Base-by-base conservation (phyloP, 1,284 basidiomycete species). In the Coniferiporia sulphurascens region DNA sequence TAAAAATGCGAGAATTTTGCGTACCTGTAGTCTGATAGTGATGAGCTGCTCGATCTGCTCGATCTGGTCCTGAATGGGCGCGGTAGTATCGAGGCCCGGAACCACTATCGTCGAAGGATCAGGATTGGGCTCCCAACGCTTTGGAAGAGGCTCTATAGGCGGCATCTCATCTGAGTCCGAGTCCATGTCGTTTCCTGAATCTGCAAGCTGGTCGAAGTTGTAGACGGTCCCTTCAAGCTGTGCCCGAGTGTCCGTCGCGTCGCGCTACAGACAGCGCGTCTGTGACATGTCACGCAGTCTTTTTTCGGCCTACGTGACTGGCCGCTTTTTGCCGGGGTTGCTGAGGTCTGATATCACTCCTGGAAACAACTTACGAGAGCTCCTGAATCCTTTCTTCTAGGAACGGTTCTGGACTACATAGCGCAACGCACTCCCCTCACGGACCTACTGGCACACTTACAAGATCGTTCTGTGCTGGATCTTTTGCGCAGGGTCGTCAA, bases 31-130 rank as follows among this genome's bases (percentile, higher is more conserved):
- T 68, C 88, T 89, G 52, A 96, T 80, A 1, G 95, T 97, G 66
- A 97, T 97, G 66, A 96, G 80, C 71, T 96, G 95, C 73, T 98
- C 95, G 62, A 97, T 92, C 74, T 95, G 93, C 70, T 97, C 93
- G 59, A 95, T 89, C 78, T 95, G 89, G 70, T 92, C 91, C 50
- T 83, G 81, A 38, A 90, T 79, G 27, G 93, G 81, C 12, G 90
- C 86, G 8, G 76, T 78, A 0, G 84, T 85, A 66, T 93, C 87
- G 53, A 95, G 80, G 0, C 91, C 91, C 5, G 86, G 85, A 6
- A 95, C 80, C 41, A 78, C 70, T 55, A 91, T 90, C 51, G 79
- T 78, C 1, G 77, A 66, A 7, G 89, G 84, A 69, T 91, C 81
- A 4, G 74, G 64, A 27, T 78, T 83, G 4, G 88, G 86, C 62